Conservation (phyloP, 768 basidiomycete genomes). For the Udeniomyces megalosporus region DNA sequence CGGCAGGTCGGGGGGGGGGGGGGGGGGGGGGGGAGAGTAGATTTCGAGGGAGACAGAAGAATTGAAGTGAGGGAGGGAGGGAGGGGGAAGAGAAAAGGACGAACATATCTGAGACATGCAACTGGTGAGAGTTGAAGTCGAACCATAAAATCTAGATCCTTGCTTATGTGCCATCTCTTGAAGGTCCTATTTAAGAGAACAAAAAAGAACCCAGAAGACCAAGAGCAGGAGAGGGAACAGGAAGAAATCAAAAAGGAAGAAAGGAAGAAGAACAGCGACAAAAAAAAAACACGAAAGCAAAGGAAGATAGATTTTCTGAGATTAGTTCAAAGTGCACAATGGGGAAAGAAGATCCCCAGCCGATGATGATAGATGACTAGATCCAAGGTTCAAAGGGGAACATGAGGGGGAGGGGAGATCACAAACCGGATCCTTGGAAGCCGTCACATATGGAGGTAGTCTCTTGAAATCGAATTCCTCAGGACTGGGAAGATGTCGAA, state of each 20-base stretch:
- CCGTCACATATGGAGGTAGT: slow-evolving; percentile 53
- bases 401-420: too few relatives aligned
- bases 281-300: background rate
- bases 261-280: background rate
- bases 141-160: slow-evolving; percentile 54
- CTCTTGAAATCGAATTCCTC: slow-evolving; percentile 73
- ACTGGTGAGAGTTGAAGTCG: slow-evolving; percentile 74
- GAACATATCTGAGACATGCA: slow-evolving; percentile 67
- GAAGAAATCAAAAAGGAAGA: background rate
- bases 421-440: slow-evolving; percentile 56
- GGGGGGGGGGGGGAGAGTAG: too few relatives aligned
- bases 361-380: too few relatives aligned
- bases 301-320: background rate
- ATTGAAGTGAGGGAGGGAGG: too few relatives aligned
- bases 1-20: too few relatives aligned
- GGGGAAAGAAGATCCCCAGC: too few relatives aligned
- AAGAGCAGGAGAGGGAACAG: background rate
- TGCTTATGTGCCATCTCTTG: slow-evolving; percentile 44
- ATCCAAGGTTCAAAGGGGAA: too few relatives aligned
- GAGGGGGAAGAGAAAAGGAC: slow-evolving; percentile 36
- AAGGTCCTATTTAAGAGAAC: slow-evolving; percentile 40
- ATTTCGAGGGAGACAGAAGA: slow-evolving; percentile 28
- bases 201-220: too few relatives aligned
- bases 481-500: slow-evolving; percentile 58
- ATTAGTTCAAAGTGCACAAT: too few relatives aligned